Conservation (phyloP, 2,329 filamentous ascomycete genomes). For the Scleromitrula shiraiana region DNA sequence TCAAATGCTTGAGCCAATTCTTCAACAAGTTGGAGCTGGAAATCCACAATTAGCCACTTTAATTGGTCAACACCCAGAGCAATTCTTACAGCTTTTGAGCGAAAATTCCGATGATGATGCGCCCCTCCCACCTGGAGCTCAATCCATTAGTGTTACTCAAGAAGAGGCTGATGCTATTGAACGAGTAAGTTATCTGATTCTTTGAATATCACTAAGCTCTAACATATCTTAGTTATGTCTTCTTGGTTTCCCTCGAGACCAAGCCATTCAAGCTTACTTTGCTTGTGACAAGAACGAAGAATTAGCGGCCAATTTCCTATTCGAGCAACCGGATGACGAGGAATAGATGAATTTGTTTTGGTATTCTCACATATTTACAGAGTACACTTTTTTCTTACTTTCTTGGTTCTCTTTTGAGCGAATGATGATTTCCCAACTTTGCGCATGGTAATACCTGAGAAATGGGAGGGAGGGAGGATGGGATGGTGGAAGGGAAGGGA, state of each 20-base stretch:
- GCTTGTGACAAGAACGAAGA: conserved; percentile 99
- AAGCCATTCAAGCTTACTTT: conserved; percentile 97
- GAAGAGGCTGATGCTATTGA: conserved; percentile 97
- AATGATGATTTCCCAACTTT: conserved; percentile 1
- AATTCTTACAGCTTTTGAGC: conserved; percentile 83
- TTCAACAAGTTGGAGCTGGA: conserved; percentile 89
- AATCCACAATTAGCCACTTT: conserved; percentile 92
- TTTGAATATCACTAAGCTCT: conserved; percentile 8
- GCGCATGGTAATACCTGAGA: conserved; percentile 1
- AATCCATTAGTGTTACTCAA: conserved; percentile 85
- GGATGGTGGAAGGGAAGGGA: neutral
- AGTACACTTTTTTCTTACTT: neutral
- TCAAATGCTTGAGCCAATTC: conserved; percentile 95
- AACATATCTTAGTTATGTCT: conserved; percentile 61
- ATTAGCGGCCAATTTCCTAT: conserved; percentile 93
- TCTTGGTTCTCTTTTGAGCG: neutral
- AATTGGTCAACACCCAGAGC: conserved; percentile 85
- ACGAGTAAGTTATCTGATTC: conserved; percentile 52
- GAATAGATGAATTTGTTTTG: conserved; percentile 32
- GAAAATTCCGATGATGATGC: conserved; percentile 83
- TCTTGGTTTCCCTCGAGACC: conserved; percentile 85
- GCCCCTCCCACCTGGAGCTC: conserved; percentile 76
- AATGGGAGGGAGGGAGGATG: neutral
- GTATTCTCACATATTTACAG: conserved; percentile 9
- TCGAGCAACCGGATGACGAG: conserved; percentile 90